Evolutionary conservation across 768 basidiomycete genomes (phyloP).

Genomic region (Mycena venus): DNA sequence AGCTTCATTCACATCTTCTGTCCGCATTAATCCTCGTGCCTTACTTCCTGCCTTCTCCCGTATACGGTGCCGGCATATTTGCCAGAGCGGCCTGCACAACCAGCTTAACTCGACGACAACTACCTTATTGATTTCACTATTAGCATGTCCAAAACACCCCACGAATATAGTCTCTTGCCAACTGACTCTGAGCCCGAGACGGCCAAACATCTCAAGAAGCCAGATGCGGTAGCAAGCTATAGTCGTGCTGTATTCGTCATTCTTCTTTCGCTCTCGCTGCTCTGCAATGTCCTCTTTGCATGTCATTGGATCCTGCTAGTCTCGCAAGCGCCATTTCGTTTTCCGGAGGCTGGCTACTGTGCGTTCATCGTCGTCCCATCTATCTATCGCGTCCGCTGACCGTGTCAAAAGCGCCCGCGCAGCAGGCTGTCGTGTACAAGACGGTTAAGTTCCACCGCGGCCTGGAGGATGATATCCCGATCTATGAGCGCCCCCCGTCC

Average conservation of each 20-base stretch:
- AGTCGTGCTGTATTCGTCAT: neutral
- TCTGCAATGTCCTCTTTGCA: neutral
- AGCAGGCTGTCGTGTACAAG: constrained; percentile 25
- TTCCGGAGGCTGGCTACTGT: constrained; percentile 19
- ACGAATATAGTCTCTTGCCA: neutral
- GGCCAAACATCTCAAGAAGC: neutral
- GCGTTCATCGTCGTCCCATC: neutral
- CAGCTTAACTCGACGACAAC: neutral
- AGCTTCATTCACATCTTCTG: no score
- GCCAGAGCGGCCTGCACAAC: neutral
- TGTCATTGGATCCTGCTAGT: neutral
- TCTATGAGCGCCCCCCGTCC: constrained; percentile 32
- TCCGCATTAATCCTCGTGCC: no score
- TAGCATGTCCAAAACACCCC: neutral
- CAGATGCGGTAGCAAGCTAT: neutral
- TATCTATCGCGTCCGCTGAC: neutral
- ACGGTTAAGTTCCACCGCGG: constrained; percentile 32
- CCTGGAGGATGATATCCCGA: constrained; percentile 24
- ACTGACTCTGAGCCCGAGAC: no score
- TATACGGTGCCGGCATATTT: neutral
- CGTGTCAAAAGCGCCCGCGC: constrained; percentile 26
- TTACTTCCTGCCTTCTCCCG: neutral
- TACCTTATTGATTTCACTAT: neutral
- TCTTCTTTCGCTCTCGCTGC: neutral
- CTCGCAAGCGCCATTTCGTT: neutral